phyloP scores from a whole-genome alignment of 2,329 filamentous ascomycete genomes.

The Botrytis hyacinthi region DNA sequence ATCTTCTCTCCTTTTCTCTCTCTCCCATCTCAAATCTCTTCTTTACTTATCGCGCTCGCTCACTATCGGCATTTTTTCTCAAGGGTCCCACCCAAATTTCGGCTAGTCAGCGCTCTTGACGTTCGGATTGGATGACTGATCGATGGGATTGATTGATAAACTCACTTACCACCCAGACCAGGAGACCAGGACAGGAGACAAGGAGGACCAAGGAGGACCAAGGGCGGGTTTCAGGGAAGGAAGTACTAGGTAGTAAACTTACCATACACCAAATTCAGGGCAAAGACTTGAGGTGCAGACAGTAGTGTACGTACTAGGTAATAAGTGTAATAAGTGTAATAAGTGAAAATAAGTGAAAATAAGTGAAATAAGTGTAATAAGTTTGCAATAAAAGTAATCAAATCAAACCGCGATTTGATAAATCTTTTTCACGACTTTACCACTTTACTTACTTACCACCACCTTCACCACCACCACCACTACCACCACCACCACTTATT shows the following conservation, averaged over 20 bases:
- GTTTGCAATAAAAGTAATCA: neutral
- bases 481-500: no score
- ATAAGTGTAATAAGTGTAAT: no score
- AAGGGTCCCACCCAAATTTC: conserved; percentile 6
- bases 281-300: neutral
- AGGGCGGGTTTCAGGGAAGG: neutral
- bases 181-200: neutral
- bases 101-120: neutral
- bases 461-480: no score
- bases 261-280: neutral
- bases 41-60: neutral
- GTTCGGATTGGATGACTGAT: neutral
- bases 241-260: neutral
- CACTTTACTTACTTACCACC: no score
- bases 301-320: neutral
- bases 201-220: neutral
- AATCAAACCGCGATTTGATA: neutral
- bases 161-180: neutral
- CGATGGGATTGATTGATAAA: neutral
- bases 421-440: neutral
- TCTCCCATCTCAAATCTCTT: neutral
- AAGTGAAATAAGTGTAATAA: no score
- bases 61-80: neutral
- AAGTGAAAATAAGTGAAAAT: no score
- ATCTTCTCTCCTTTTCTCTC: no score